Percentiles rank a stretch among this genome's conserved stretches.
phyloP scores from a whole-genome alignment of 306 rosid genomes.

The Cucumis sativus region Cucumber_9930_V3 NC_026660.2:3638001-3638500 shows the following conservation, averaged over 20 bases:
- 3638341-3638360: neutral
- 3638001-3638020: too few relatives aligned
- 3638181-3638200: constrained; percentile 55
- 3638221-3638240: constrained; percentile 82
- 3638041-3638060: too few relatives aligned
- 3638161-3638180: constrained; percentile 44
- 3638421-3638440: neutral
- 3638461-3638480: neutral
- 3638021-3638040: too few relatives aligned
- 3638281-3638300: constrained; percentile 16
- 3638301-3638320: neutral
- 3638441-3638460: neutral
- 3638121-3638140: neutral
- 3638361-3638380: neutral
- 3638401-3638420: neutral
- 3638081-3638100: neutral
- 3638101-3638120: neutral
- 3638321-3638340: neutral
- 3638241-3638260: constrained; percentile 80
- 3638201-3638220: constrained; percentile 69
- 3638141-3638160: neutral
- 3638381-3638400: neutral
- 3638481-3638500: neutral
- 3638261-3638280: constrained; percentile 65
- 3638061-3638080: neutral